These are phyloP conservation scores for Sporothrix variecibatus DNA, from an alignment of 2,329 filamentous ascomycete species.

Conservation along the genomic window DNA sequence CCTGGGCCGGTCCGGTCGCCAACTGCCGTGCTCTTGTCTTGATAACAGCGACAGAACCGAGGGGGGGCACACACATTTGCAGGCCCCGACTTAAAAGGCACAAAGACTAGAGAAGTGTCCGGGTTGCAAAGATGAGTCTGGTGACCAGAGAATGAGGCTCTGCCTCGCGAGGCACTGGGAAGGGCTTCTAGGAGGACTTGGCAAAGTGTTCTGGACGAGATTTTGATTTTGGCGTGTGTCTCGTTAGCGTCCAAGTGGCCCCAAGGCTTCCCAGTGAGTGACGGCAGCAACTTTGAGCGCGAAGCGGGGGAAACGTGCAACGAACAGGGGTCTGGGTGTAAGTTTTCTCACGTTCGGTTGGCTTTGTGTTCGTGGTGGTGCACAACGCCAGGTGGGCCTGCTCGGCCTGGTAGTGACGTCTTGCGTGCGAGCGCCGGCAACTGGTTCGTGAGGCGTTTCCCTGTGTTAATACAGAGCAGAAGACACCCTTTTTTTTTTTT, in stretches of 20 bases:
- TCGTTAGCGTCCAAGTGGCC: neutral
- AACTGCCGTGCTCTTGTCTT: neutral
- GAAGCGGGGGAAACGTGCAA: neutral
- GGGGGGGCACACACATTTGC: neutral
- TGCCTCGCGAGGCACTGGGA: neutral
- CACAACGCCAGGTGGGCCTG: neutral
- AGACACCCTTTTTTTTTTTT: neutral
- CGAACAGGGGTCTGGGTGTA: neutral
- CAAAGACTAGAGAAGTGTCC: neutral
- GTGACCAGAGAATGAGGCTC: conserved; percentile 4
- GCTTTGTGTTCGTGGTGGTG: neutral
- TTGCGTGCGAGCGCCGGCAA: neutral
- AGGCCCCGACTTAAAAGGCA: neutral
- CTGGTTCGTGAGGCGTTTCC: neutral
- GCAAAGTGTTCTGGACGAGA: neutral
- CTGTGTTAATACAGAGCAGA: neutral
- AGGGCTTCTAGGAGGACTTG: neutral
- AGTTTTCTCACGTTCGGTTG: neutral
- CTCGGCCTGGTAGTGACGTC: conserved; percentile 15
- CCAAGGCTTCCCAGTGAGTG: neutral
- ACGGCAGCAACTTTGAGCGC: neutral
- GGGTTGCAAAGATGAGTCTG: neutral
- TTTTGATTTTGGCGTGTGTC: neutral
- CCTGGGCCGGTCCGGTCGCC: neutral
- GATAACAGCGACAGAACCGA: neutral